These are phyloP conservation scores for Debaryomyces psychrophilus DNA, from an alignment of 1,139 yeast species.

Conservation along the genomic window DNA sequence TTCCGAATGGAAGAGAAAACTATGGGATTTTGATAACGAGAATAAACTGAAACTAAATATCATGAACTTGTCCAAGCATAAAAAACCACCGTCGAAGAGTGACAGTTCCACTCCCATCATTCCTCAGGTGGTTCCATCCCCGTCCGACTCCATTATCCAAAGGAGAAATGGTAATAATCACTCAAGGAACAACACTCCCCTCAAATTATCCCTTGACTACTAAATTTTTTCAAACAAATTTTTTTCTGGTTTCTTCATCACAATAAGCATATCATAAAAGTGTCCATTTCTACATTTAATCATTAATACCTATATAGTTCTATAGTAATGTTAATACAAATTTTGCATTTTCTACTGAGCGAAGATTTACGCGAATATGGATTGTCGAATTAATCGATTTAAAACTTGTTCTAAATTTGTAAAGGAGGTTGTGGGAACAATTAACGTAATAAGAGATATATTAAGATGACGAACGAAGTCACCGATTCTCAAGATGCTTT, in stretches of 20 bases:
- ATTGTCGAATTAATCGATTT: slow-evolving; percentile 4
- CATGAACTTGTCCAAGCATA: slow-evolving; percentile 41
- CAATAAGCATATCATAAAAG: not conserved
- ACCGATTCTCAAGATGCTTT: slow-evolving; percentile 7
- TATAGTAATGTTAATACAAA: slow-evolving; percentile 1
- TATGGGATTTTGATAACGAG: slow-evolving; percentile 42
- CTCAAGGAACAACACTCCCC: not conserved
- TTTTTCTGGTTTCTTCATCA: not conserved
- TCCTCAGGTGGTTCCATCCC: slow-evolving; percentile 1
- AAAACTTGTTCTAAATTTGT: not conserved
- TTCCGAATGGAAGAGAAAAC: slow-evolving; percentile 38
- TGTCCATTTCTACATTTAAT: not conserved
- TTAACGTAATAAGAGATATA: not conserved
- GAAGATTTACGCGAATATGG: slow-evolving; percentile 7
- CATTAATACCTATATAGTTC: not conserved
- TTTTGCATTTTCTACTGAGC: slow-evolving; percentile 7
- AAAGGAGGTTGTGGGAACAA: not conserved
- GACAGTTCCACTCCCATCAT: slow-evolving; percentile 5
- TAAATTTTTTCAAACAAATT: not conserved
- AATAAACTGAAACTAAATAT: slow-evolving; percentile 34
- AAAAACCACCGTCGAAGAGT: slow-evolving; percentile 20
- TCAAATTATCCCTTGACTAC: slow-evolving; percentile 8
- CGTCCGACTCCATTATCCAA: slow-evolving; percentile 3
- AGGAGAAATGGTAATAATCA: not conserved
- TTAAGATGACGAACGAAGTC: slow-evolving; percentile 7